phyloP scores from a whole-genome alignment of 495 filamentous ascomycete species.

The Bathelium albidoporum region DNA sequence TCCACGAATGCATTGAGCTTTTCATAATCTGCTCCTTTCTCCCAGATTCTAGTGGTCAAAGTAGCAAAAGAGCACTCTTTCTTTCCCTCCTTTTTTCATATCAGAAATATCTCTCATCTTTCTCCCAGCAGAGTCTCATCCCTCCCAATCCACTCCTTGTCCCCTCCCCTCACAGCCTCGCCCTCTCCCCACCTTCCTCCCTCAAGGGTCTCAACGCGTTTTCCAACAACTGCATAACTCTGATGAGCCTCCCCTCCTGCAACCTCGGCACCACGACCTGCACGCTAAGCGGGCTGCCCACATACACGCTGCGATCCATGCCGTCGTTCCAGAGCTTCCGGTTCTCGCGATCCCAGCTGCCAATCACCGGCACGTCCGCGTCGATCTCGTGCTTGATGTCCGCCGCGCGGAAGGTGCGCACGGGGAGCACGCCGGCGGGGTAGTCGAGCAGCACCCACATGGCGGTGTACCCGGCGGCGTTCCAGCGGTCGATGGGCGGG shows the following conservation, averaged over 20 bases:
- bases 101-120: no score
- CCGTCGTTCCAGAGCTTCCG: slow-evolving; percentile 44
- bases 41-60: background rate
- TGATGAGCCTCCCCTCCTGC: slow-evolving; percentile 46
- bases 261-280: slow-evolving; percentile 52
- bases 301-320: slow-evolving; percentile 45
- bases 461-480: slow-evolving; percentile 51
- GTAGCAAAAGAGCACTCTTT: no score
- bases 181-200: background rate
- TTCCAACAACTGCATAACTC: slow-evolving; percentile 43
- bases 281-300: slow-evolving; percentile 45
- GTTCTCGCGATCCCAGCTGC: slow-evolving; percentile 51
- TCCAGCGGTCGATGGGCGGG: slow-evolving; percentile 52
- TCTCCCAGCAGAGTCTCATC: background rate
- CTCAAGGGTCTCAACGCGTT: slow-evolving; percentile 19
- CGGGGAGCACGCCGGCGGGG: slow-evolving; percentile 49
- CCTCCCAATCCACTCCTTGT: no score
- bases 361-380: slow-evolving; percentile 32
- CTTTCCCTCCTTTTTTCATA: no score
- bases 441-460: slow-evolving; percentile 53
- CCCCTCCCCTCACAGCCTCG: background rate
- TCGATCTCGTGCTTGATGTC: slow-evolving; percentile 44
- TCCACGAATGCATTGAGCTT: background rate
- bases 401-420: slow-evolving; percentile 36
- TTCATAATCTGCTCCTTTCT: no score